These are phyloP conservation scores for Paraglomus occultum DNA, from an alignment of 192 early-diverging fungal species.

Conservation along the genomic window DNA sequence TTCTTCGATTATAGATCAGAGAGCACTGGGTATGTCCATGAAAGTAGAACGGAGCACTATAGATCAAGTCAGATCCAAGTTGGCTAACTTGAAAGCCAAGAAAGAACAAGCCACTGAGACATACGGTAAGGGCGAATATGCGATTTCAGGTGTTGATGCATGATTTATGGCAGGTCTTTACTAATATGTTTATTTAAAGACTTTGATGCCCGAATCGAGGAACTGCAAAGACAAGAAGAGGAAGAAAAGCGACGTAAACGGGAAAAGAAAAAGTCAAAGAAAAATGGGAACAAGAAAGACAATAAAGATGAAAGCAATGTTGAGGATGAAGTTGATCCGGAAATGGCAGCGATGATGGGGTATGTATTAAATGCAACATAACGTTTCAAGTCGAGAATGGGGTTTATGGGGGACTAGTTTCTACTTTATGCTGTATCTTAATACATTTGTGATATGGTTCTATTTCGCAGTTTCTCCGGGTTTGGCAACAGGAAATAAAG, in stretches of 20 bases:
- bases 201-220: constrained; percentile 67
- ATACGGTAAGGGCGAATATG: constrained; percentile 39
- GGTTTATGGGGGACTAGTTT: too few relatives aligned
- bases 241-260: constrained; percentile 59
- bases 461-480: too few relatives aligned
- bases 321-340: constrained; percentile 49
- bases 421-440: too few relatives aligned
- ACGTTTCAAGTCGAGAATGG: too few relatives aligned
- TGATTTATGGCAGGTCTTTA: neutral
- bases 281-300: constrained; percentile 43
- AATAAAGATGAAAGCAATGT: constrained; percentile 33
- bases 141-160: neutral
- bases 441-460: too few relatives aligned
- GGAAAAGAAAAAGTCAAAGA: constrained; percentile 57
- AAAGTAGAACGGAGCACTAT: constrained; percentile 76
- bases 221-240: constrained; percentile 65
- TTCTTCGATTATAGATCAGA: constrained; percentile 61
- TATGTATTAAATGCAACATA: constrained; percentile 12
- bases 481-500: too few relatives aligned
- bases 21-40: constrained; percentile 76
- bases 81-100: constrained; percentile 71
- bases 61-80: constrained; percentile 70
- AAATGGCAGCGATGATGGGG: constrained; percentile 81
- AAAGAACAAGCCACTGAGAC: constrained; percentile 57
- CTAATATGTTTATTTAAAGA: constrained; percentile 38